phyloP scores from a whole-genome alignment of 768 basidiomycete species.

The Boletus sp. region DNA sequence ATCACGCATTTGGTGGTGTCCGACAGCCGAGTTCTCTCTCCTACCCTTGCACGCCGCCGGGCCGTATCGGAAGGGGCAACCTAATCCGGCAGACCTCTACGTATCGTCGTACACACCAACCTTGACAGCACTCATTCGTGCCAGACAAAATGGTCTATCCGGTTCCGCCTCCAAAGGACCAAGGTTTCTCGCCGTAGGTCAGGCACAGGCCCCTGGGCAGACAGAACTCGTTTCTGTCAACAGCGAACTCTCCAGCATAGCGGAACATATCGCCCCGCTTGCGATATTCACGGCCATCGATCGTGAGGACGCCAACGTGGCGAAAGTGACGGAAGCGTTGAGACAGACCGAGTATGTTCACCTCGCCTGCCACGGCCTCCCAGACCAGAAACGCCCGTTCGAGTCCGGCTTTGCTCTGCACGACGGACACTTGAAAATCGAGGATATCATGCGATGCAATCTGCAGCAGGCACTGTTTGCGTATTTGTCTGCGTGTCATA shows the following conservation, averaged over 20 bases:
- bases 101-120: neutral
- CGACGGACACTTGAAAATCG: neutral
- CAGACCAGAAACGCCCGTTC: conserved; percentile 10
- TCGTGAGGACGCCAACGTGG: neutral
- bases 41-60: neutral
- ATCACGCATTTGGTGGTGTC: conserved; percentile 1
- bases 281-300: neutral
- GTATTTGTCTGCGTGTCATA: conserved; percentile 26
- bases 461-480: conserved; percentile 7
- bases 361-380: conserved; percentile 25
- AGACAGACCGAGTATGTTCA: conserved; percentile 17
- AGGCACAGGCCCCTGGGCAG: neutral
- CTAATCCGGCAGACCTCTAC: neutral
- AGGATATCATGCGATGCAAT: conserved; percentile 7
- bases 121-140: neutral
- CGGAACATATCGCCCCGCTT: neutral
- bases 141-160: neutral
- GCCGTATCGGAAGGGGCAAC: neutral
- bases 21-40: neutral
- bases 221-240: neutral
- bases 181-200: neutral
- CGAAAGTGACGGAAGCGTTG: conserved; percentile 2
- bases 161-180: neutral
- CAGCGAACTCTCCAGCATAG: neutral
- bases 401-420: conserved; percentile 12